Evolutionary conservation across 176 grass and related monocot genomes (phyloP).

Genomic region (Triticum aestivum): IWGSC_CS_RefSeq_v2.1 NC_057796.1:89096925-89097424

Average conservation of each 20-base stretch:
- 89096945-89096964: not conserved
- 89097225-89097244: constrained; percentile 37
- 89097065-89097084: not conserved
- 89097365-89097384: not conserved
- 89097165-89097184: not conserved
- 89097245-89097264: constrained; percentile 55
- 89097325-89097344: not conserved
- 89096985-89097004: not conserved
- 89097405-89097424: constrained; percentile 44
- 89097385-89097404: not conserved
- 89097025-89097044: not conserved
- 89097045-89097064: not conserved
- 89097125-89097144: not conserved
- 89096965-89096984: not conserved
- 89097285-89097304: not conserved
- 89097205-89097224: constrained; percentile 88
- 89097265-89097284: constrained; percentile 66
- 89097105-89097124: no score
- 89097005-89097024: not conserved
- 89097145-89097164: not conserved
- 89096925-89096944: constrained; percentile 36
- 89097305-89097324: not conserved
- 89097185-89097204: constrained; percentile 36
- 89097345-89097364: not conserved
- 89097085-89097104: not conserved